Conservation (phyloP, 2,329 filamentous ascomycete species). For the Hypoxylon sp. region DNA sequence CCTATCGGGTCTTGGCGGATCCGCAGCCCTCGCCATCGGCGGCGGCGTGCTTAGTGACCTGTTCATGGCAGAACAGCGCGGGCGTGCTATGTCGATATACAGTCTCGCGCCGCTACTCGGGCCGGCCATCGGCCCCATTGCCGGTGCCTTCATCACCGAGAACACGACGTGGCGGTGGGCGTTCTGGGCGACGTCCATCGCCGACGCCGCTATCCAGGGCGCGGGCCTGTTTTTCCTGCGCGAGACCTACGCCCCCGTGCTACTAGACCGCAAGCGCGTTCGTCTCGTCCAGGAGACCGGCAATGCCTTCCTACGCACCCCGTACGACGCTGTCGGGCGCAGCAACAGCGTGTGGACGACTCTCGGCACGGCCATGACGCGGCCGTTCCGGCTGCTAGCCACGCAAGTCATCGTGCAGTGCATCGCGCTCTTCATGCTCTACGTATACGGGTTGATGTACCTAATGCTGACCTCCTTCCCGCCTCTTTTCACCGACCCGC, state of each 20-base stretch:
- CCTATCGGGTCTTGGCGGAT: slow-evolving; percentile 70
- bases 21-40: slow-evolving; percentile 64
- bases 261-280: slow-evolving; percentile 71
- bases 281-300: slow-evolving; percentile 71
- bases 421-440: slow-evolving; percentile 67
- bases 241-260: slow-evolving; percentile 76
- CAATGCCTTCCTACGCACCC: slow-evolving; percentile 63
- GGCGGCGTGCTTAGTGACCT: slow-evolving; percentile 57
- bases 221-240: slow-evolving; percentile 71
- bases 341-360: slow-evolving; percentile 51
- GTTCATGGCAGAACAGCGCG: slow-evolving; percentile 73
- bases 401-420: slow-evolving; percentile 68
- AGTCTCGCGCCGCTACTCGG: slow-evolving; percentile 75
- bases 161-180: slow-evolving; percentile 80
- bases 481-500: slow-evolving; percentile 58
- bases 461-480: slow-evolving; percentile 65
- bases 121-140: slow-evolving; percentile 75
- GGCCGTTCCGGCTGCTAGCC: slow-evolving; percentile 66
- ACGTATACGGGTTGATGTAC: slow-evolving; percentile 67
- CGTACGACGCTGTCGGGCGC: slow-evolving; percentile 65
- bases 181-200: slow-evolving; percentile 77
- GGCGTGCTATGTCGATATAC: slow-evolving; percentile 74
- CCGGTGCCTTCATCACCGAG: slow-evolving; percentile 75
- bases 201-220: slow-evolving; percentile 71
- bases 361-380: slow-evolving; percentile 59